A percentile compares a stretch with the other conserved stretches of the same genome.
Evolutionary conservation across 164 flowering plant genomes (phyloP).

Genomic region (Tinospora cordifolia): DNA sequence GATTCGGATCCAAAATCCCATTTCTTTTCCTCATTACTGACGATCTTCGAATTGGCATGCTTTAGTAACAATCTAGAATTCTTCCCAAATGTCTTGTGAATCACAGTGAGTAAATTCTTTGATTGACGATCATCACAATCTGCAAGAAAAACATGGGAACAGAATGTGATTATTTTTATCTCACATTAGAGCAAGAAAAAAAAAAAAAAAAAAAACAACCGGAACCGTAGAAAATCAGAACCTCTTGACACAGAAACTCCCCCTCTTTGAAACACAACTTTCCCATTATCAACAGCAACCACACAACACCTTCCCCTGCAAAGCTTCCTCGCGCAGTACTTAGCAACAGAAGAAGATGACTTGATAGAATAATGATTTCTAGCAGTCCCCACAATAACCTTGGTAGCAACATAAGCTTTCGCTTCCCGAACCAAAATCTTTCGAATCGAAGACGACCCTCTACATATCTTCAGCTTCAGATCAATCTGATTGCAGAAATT

Average conservation of each 20-base stretch:
- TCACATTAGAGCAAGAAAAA: background rate
- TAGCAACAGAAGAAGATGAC: conserved; percentile 60
- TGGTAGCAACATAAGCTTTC: conserved; percentile 41
- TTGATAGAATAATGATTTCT: conserved; percentile 33
- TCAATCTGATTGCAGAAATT: conserved; percentile 49
- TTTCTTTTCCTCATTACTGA: background rate
- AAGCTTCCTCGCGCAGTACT: conserved; percentile 72
- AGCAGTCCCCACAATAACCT: conserved; percentile 61
- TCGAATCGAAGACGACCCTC: conserved; percentile 58
- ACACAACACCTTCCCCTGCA: conserved; percentile 48
- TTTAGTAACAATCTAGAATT: conserved; percentile 23
- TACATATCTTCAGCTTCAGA: conserved; percentile 82
- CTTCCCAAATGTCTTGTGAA: conserved; percentile 38
- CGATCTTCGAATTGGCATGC: conserved; percentile 9
- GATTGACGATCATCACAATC: conserved; percentile 25
- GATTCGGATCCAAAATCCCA: conserved; percentile 6
- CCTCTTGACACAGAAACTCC: conserved; percentile 21
- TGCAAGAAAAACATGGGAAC: conserved; percentile 7
- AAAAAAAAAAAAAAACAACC: background rate
- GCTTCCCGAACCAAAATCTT: conserved; percentile 68
- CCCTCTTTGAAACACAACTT: conserved; percentile 59
- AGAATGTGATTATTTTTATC: background rate
- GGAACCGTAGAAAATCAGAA: conserved; percentile 6
- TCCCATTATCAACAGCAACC: conserved; percentile 79
- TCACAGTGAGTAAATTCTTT: conserved; percentile 30